These are phyloP conservation scores for Podila horticola DNA, from an alignment of 192 early-diverging fungal genomes.

Conservation along the genomic window DNA sequence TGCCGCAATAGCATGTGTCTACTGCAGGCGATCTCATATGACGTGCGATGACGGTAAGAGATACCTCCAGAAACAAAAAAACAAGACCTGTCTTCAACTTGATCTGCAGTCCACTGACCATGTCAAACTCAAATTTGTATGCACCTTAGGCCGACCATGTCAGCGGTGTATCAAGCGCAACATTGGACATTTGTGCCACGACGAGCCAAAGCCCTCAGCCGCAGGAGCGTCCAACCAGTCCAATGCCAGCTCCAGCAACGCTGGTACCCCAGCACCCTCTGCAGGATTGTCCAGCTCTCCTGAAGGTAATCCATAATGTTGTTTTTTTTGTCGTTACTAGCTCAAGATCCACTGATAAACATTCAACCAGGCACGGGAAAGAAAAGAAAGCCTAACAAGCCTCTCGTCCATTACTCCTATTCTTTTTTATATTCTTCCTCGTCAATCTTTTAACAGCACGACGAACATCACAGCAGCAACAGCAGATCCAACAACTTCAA, in stretches of 20 bases:
- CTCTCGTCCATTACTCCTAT: too few species aligned
- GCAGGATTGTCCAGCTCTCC: not conserved
- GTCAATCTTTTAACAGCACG: constrained; percentile 2
- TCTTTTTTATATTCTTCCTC: too few species aligned
- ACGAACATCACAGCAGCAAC: constrained; percentile 7
- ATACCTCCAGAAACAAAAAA: not conserved
- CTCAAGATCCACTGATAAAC: too few species aligned
- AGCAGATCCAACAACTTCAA: constrained; percentile 19
- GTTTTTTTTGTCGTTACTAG: too few species aligned
- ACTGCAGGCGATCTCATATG: constrained; percentile 96
- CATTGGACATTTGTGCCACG: constrained; percentile 92
- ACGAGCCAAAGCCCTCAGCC: constrained; percentile 74
- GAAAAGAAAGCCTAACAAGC: too few species aligned
- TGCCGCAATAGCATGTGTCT: constrained; percentile 82
- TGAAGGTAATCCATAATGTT: not conserved
- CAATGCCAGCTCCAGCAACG: constrained; percentile 1
- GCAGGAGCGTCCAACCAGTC: constrained; percentile 7
- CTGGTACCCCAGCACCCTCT: not conserved
- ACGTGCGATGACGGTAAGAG: constrained; percentile 84
- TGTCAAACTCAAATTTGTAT: not conserved
- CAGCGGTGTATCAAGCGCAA: constrained; percentile 95
- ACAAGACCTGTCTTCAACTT: not conserved
- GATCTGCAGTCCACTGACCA: not conserved
- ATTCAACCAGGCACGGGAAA: too few species aligned
- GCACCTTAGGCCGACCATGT: constrained; percentile 79